Base-by-base conservation (phyloP, 768 basidiomycete species). In the Auricularia sp. region DNA sequence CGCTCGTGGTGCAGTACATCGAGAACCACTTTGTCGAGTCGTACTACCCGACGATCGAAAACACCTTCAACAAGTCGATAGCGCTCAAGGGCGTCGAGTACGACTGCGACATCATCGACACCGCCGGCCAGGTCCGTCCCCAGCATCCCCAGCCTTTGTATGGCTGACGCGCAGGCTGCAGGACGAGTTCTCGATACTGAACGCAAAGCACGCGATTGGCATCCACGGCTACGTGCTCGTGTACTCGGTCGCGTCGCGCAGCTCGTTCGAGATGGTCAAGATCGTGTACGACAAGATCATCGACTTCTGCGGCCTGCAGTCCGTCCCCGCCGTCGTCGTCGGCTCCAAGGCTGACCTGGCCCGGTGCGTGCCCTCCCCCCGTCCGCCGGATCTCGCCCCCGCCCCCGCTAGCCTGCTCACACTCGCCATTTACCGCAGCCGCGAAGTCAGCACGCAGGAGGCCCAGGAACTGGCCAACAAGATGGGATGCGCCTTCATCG, bases 21-120 rank as follows among this genome's bases (percentile, higher is more conserved):
- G 90, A 97, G 77, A 88, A 90, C 70, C 85, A 89, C 70, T 98
- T 97, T 72, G 83, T 88, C 74, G 94, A 96, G 66, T 81, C 87
- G 7, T 98, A 98, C 79, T 94, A 93, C 77, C 96, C 96, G 44
- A 98, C 94, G 61, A 96, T 96, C 72, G 95, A 98, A 76, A 85
- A 82, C 69, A 92, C 89, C 12, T 90, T 87, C 74, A 81, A 86
- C 62, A 97, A 96, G 81, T 87, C 81, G 66, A 86, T 98, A 71
- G 83, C 82, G 65, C 88, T 90, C 79, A 91, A 91, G 64, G 95
- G 94, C 61, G 81, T 87, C 36, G 92, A 95, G 71, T 98, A 94
- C 71, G 88, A 93, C 66, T 95, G 94, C 77, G 93, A 96, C 77
- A 95, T 98, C 78, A 92, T 98, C 70, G 96, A 98, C 75, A 96